Conservation (phyloP, 176 grass and related monocot species). For the Musa troglodytarum region DNA sequence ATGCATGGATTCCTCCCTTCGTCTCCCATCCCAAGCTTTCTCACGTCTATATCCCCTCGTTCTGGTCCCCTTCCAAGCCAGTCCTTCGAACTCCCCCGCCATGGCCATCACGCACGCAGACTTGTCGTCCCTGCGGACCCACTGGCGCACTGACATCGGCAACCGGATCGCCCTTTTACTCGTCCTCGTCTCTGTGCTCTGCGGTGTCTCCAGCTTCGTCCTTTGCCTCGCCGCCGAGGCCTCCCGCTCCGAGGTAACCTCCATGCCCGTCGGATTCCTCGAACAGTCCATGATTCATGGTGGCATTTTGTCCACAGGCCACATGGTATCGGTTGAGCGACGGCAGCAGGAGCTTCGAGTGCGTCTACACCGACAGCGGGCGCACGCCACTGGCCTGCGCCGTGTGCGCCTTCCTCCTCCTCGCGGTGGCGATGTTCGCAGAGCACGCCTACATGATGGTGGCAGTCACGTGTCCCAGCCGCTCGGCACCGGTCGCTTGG, state of each 20-base stretch:
- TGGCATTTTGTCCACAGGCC: constrained; percentile 26
- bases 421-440: constrained; percentile 79
- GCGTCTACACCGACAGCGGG: constrained; percentile 61
- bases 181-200: constrained; percentile 64
- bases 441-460: constrained; percentile 90
- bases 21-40: not conserved
- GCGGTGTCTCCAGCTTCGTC: constrained; percentile 65
- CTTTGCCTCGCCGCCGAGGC: constrained; percentile 78
- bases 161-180: constrained; percentile 43
- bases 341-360: constrained; percentile 33
- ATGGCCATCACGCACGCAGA: constrained; percentile 80
- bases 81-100: constrained; percentile 5
- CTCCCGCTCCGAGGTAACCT: constrained; percentile 57
- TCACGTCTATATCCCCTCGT: not conserved
- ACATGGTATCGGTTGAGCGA: constrained; percentile 54
- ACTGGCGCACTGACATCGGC: constrained; percentile 21
- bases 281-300: not conserved
- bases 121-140: constrained; percentile 45
- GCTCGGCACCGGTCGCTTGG: constrained; percentile 3
- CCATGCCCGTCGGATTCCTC: not conserved
- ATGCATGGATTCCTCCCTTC: not conserved
- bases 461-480: constrained; percentile 37
- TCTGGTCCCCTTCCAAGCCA: not conserved
- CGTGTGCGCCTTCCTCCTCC: constrained; percentile 66
- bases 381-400: constrained; percentile 47